These are phyloP conservation scores for Cyclanthera cordifolia DNA, from an alignment of 306 rosid species.

Conservation along the genomic window DNA sequence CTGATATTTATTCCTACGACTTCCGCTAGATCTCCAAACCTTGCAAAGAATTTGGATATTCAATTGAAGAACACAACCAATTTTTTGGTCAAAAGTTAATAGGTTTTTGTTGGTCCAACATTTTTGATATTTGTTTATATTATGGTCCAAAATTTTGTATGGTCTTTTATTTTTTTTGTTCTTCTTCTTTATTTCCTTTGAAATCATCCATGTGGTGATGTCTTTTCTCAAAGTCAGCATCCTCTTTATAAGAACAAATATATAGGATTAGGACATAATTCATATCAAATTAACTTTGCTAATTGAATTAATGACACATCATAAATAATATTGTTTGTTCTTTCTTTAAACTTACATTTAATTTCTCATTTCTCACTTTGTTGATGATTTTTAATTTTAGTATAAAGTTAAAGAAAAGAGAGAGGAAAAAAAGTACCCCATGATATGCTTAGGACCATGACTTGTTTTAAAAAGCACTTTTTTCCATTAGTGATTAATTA, in stretches of 20 bases:
- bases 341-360: not conserved
- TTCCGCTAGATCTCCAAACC: too few relatives aligned
- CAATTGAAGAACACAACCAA: not conserved
- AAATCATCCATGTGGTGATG: not conserved
- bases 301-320: not conserved
- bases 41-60: not conserved
- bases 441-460: not conserved
- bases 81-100: not conserved
- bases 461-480: not conserved
- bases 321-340: not conserved
- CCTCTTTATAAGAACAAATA: not conserved
- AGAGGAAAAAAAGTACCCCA: not conserved
- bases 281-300: not conserved
- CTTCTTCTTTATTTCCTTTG: not conserved
- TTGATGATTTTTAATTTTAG: not conserved
- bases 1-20: too few relatives aligned
- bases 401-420: not conserved
- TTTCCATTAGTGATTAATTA: not conserved
- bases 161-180: not conserved
- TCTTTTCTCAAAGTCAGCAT: not conserved
- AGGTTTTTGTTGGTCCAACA: not conserved
- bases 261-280: not conserved
- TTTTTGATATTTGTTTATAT: not conserved
- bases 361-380: not conserved
- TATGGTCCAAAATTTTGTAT: not conserved